Evolutionary conservation across 106 monocot genomes (phyloP).

Genomic region (Acanthochlamys bracteata): DNA sequence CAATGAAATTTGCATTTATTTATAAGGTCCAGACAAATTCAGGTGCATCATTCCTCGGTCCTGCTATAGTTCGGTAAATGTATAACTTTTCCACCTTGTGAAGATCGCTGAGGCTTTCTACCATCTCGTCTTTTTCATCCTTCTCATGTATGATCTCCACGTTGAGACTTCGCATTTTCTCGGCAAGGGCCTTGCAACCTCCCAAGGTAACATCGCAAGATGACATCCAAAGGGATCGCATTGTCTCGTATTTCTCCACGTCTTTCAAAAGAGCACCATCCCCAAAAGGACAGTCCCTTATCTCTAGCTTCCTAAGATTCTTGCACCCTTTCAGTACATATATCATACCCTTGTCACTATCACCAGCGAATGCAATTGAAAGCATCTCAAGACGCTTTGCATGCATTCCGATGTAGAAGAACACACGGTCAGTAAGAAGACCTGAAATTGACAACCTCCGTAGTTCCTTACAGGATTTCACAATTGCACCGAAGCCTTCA

Average conservation of each 20-base stretch:
- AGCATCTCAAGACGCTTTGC: constrained; percentile 46
- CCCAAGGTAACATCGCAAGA: constrained; percentile 28
- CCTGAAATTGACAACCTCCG: constrained; percentile 46
- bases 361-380: constrained; percentile 58
- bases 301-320: constrained; percentile 49
- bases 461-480: constrained; percentile 34
- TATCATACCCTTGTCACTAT: constrained; percentile 37
- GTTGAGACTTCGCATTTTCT: constrained; percentile 24
- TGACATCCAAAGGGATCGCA: constrained; percentile 58
- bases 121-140: not conserved
- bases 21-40: constrained; percentile 32
- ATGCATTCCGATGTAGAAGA: constrained; percentile 35
- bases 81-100: constrained; percentile 29
- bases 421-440: constrained; percentile 44
- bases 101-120: constrained; percentile 3
- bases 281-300: constrained; percentile 62
- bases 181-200: constrained; percentile 25
- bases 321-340: constrained; percentile 40
- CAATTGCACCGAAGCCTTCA: constrained; percentile 47
- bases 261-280: constrained; percentile 35
- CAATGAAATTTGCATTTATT: not conserved
- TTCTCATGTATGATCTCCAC: constrained; percentile 34
- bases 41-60: constrained; percentile 26
- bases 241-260: constrained; percentile 36
- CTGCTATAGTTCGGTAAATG: constrained; percentile 30